Conservation (phyloP, 495 filamentous ascomycete species). For the Lasiosphaeria ovina region DNA sequence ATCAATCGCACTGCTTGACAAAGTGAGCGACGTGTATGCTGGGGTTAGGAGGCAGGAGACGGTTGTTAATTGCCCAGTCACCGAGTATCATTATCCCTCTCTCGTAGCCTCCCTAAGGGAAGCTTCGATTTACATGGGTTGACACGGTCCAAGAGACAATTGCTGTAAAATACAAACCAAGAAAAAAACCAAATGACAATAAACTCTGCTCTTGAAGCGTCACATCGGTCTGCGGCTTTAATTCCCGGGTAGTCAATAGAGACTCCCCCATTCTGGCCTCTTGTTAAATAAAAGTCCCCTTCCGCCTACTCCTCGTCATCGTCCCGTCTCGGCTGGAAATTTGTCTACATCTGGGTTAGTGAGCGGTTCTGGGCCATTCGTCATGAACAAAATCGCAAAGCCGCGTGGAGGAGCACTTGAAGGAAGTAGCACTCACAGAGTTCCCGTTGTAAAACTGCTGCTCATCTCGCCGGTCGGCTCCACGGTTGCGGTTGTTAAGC, state of each 20-base stretch:
- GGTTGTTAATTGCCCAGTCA: not conserved
- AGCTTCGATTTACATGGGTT: not conserved
- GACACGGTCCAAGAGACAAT: not conserved
- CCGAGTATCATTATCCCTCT: not conserved
- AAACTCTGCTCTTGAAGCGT: not conserved
- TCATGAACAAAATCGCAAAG: no score
- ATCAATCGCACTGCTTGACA: not conserved
- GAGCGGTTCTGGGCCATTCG: slow-evolving; percentile 14
- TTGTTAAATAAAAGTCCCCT: not conserved
- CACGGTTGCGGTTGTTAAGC: slow-evolving; percentile 18
- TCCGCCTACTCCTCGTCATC: slow-evolving; percentile 31
- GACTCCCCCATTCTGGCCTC: not conserved
- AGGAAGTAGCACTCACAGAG: slow-evolving; percentile 55
- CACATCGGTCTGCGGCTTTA: not conserved
- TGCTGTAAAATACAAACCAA: not conserved
- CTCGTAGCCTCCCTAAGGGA: not conserved
- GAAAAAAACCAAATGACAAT: not conserved
- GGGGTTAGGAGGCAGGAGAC: not conserved
- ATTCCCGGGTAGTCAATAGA: not conserved
- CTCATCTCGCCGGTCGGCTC: slow-evolving; percentile 41
- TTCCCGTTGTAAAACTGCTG: slow-evolving; percentile 87
- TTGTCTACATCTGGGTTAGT: slow-evolving; percentile 50
- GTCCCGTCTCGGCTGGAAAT: slow-evolving; percentile 68
- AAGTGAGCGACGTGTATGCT: slow-evolving; percentile 1
- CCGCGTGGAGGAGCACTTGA: not conserved